Conservation (phyloP, 2,329 filamentous ascomycete genomes). For the Torrubiella hemipterigena region DNA sequence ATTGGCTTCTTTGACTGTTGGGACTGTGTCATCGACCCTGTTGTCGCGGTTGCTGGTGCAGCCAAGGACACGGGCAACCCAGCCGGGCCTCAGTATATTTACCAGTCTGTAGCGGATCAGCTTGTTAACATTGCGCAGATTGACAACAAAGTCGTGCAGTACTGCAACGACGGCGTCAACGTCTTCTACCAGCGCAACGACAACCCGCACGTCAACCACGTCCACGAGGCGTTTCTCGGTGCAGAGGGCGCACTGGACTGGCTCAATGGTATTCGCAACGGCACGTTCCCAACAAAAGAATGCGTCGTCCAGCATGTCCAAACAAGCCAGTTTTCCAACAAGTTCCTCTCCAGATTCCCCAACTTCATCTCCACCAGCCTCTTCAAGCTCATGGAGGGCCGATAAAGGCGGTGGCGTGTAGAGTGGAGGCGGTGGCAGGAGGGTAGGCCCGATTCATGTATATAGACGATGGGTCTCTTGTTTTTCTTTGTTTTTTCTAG, state of each 20-base stretch:
- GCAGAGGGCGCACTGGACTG: neutral
- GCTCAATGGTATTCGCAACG: neutral
- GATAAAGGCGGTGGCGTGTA: no score
- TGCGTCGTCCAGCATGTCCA: no score
- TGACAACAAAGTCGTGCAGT: neutral
- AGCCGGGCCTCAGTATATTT: neutral
- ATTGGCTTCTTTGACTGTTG: neutral
- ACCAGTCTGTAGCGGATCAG: neutral
- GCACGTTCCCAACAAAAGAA: neutral
- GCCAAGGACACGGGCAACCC: neutral
- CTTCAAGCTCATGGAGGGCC: no score
- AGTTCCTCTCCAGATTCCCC: no score
- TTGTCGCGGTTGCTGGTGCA: neutral
- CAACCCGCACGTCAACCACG: neutral
- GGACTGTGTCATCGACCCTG: neutral
- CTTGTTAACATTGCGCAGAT: neutral
- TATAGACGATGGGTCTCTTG: no score
- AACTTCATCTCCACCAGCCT: no score
- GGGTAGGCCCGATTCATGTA: no score
- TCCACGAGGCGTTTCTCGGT: neutral
- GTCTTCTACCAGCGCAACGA: neutral
- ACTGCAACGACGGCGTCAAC: neutral
- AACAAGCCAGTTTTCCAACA: no score
- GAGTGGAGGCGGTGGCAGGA: no score
- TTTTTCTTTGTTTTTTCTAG: constrained; percentile 4